Base-by-base conservation (phyloP, 2,329 filamentous ascomycete genomes). In the Cladosporium austrohemisphaericum region DNA sequence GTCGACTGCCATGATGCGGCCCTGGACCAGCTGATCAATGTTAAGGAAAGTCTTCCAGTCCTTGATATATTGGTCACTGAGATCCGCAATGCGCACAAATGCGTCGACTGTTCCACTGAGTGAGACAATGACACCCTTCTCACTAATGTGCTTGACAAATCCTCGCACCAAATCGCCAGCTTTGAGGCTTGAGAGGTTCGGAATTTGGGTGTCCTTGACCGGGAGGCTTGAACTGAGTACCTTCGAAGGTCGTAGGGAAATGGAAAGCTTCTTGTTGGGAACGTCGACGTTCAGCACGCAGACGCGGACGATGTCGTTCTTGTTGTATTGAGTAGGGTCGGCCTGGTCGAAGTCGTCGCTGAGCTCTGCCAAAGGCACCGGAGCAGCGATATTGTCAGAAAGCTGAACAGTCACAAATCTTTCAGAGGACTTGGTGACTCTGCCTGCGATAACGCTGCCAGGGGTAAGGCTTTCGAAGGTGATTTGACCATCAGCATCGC, bases 11-110 rank as follows among this genome's bases (percentile, higher is more conserved):
- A 86, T 80, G 52, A 98, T 77, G 56, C 92, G 88, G 44, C 90
- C 93, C 68, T 86, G 89, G 47, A 98, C 89, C 5, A 98, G 77
- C 68, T 97, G 90, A 61, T 95, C 89, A 40, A 92, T 73, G 60
- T 93, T 84, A 71, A 92, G 96, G 36, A 84, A 76, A 28, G 87
- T 81, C 71, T 95, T 94, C 93, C 93, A 98, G 53, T 97, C 88
- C 69, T 97, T 97, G 60, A 98, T 72, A 66, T 84, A 98, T 6
- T 81, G 79, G 65, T 98, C 93, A 0, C 91, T 95, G 11, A 98
- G 77, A 65, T 97, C 91, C 8, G 86, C 81, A 46, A 97, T 85
- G 58, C 88, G 85, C 40, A 95, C 86, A 61, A 91, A 85, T 1
- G 84, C 91, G 41, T 86, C 87, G 14, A 95, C 77, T 55, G 85